Percentiles rank a stretch among this genome's conserved stretches.
Evolutionary conservation across 2,329 filamentous ascomycete species (phyloP).

Genomic region (Pestalotiopsis sp.): DNA sequence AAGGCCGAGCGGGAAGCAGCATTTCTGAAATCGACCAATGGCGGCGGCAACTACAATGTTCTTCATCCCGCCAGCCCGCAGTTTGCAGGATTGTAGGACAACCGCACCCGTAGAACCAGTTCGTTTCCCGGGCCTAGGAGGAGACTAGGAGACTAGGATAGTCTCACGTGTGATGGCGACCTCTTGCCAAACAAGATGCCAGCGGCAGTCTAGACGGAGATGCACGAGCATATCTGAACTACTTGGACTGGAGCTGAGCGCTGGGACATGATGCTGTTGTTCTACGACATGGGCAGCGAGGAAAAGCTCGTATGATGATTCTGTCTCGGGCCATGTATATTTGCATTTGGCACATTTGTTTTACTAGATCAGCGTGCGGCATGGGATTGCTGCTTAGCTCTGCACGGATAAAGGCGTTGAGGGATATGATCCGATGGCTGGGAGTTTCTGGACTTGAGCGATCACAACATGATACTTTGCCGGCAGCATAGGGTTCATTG

Average conservation of each 20-base stretch:
- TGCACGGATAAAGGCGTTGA: neutral
- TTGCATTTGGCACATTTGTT: neutral
- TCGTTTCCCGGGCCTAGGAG: neutral
- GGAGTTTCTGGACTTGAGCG: neutral
- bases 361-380: neutral
- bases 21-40: conserved; percentile 29
- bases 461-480: neutral
- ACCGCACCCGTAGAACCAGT: neutral
- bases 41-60: conserved; percentile 30
- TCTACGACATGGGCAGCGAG: neutral
- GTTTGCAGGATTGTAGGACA: conserved; percentile 32
- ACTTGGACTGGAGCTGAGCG: neutral
- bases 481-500: neutral
- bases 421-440: neutral
- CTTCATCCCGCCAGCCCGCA: conserved; percentile 34
- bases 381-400: neutral
- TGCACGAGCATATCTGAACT: neutral
- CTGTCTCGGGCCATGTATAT: neutral
- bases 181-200: neutral
- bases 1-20: conserved; percentile 71
- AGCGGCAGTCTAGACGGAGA: too few relatives aligned
- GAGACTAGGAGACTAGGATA: neutral
- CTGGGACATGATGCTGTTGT: neutral
- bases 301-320: neutral
- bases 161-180: neutral